Base-by-base conservation (phyloP, 306 rosid species). In the Trifolium dubium region DNA sequence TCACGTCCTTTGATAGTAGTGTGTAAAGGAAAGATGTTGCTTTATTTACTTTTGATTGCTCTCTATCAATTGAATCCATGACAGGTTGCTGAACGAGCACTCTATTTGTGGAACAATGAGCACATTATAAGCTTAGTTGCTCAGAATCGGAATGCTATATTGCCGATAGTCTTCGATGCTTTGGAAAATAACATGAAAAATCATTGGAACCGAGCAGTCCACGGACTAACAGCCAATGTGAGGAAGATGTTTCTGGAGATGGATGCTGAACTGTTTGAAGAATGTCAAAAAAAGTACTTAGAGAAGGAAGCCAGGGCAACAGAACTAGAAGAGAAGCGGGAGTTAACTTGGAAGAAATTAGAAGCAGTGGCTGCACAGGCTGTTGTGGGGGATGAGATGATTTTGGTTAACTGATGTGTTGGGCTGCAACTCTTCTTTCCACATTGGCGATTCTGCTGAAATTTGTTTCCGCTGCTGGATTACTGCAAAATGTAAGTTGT, bases 1-100 rank as follows among this genome's bases (percentile, higher is more conserved):
- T 29, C 19, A 9, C 31, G 15, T 50, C 46, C 44, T 46, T 72
- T 30, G 62, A 53, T 47, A 6, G 39, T 30, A 59, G 64, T 59
- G 64, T 0, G 43, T 77, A 61, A 69, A 53, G 62, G 44, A 63
- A 69, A 44, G 8, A 54, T 4, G n/a, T 58, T 65, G 32, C 19
- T 47, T 73, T 58, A n/a, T 59, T 31, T 17, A 65, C 50, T 32
- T 50, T 55, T 51, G 67, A 67, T 5, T 30, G 54, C 49, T 83
- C 28, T 47, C 69, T 70, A 71, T 60, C 59, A 37, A 66, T 75
- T 68, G 37, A 35, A 59, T 76, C 32, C 53, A 11, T 72, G 15
- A 49, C 89, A 90, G 92, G 91, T 90, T 78, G 92, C 92, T 8
- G 91, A 86, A 82, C 76, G 83, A 73, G 87, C 96, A 76, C 87